Conservation (phyloP, 2,329 filamentous ascomycete species). For the Alternaria sp. region DNA sequence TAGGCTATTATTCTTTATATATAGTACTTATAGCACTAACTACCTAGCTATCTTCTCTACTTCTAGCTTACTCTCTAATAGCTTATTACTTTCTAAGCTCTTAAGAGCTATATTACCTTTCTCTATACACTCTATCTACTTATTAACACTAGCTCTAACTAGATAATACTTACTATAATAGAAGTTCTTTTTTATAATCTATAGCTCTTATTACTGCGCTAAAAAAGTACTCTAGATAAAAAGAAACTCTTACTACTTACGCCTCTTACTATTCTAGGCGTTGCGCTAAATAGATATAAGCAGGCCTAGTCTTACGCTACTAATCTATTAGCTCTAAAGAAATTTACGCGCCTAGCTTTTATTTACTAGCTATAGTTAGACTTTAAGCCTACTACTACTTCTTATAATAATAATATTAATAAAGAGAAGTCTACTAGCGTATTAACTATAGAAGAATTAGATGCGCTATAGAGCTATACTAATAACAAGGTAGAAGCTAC, state of each 20-base stretch:
- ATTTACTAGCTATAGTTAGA: no score
- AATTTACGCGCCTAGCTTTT: no score
- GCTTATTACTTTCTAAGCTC: neutral
- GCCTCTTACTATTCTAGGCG: no score
- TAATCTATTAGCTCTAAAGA: no score
- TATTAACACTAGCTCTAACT: neutral
- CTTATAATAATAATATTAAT: neutral
- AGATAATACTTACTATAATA: neutral
- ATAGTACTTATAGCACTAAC: neutral
- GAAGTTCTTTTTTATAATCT: neutral
- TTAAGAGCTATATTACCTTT: neutral
- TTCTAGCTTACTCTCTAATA: no score
- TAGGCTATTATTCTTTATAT: neutral
- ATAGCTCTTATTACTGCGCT: neutral
- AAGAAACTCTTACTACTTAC: no score
- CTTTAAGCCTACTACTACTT: no score
- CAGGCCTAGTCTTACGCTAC: no score
- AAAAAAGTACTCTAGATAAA: no score
- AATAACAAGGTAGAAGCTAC: neutral
- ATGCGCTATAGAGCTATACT: neutral
- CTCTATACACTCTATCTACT: neutral
- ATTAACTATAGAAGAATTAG: neutral
- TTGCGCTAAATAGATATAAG: no score
- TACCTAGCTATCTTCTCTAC: no score
- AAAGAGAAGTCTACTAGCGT: neutral